Conservation (phyloP, 106 monocot genomes). For the Acorus calamus region DNA sequence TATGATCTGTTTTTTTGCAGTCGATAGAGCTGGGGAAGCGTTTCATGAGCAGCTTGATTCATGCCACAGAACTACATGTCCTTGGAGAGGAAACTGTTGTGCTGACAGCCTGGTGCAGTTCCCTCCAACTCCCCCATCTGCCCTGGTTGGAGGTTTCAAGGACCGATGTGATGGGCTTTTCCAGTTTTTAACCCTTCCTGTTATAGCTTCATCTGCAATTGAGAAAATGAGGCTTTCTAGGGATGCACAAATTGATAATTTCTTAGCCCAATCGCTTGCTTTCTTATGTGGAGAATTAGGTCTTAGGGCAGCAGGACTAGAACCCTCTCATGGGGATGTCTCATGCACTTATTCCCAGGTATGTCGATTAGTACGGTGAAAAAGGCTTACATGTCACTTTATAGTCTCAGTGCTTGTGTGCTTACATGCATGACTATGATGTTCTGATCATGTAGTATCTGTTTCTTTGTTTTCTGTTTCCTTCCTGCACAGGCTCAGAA, state of each 20-base stretch:
- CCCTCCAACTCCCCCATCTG: constrained; percentile 59
- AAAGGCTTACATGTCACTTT: background rate
- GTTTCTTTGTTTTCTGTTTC: constrained; percentile 2
- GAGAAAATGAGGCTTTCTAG: constrained; percentile 64
- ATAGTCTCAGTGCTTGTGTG: background rate
- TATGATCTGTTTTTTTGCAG: constrained; percentile 20
- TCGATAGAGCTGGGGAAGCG: constrained; percentile 37
- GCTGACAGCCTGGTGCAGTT: constrained; percentile 95
- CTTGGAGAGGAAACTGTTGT: constrained; percentile 91
- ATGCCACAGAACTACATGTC: constrained; percentile 52
- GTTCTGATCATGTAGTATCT: background rate
- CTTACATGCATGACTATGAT: too few relatives aligned
- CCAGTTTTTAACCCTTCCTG: constrained; percentile 65
- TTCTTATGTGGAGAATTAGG: constrained; percentile 49
- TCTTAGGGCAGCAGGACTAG: constrained; percentile 33
- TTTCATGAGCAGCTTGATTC: constrained; percentile 63
- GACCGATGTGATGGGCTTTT: constrained; percentile 86
- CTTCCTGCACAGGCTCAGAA: constrained; percentile 59
- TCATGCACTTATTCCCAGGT: constrained; percentile 48
- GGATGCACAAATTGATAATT: constrained; percentile 52
- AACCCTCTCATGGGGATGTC: constrained; percentile 38
- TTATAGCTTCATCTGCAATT: constrained; percentile 67
- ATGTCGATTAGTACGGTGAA: constrained; percentile 4
- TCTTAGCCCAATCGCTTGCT: constrained; percentile 49
- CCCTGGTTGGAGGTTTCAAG: constrained; percentile 82